Base-by-base conservation (phyloP, 2,329 filamentous ascomycete species). In the Fusarium brevicatenulatum region DNA sequence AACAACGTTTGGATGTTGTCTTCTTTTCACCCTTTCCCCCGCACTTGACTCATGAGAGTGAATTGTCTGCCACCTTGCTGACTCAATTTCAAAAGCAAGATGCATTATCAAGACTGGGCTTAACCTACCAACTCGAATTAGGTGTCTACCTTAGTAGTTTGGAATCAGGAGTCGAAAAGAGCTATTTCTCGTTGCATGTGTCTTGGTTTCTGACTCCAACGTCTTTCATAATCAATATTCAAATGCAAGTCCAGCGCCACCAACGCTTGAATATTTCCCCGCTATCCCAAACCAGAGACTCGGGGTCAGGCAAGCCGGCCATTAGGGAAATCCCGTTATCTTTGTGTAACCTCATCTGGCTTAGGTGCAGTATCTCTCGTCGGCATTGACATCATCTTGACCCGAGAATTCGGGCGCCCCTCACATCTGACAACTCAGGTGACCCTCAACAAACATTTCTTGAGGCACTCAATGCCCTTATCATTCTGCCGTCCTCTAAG, bases 341-440 rank as follows among this genome's bases (percentile, higher is more conserved):
- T 30, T 49, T 59, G 65, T 60, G 65, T 59, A 62, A 67, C 49
- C 57, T 60, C 36, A 43, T 60, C 47, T 55, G 28, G 47, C 28
- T 42, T 60, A 54, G 54, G n/a, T 25, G 21, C 28, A 11, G 12
- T 21, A 40, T 39, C 56, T 60, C 36, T 28, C n/a, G 9, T 25
- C 42, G n/a, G 34, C 28, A 37, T 70, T 69, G 55, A 42, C 54
- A 70, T 69, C 53, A 65, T 36, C 58, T 12, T 32, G 30, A 15
- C 32, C 53, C 40, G 16, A 9, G 34, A 43, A 46, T 30, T 28
- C 37, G 64, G 46, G 23, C 42, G 11, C 37, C 55, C 50, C 21
- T 50, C 40, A 57, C 42, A 44, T 47, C 28, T 34, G 42, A 16
- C 19, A 47, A 21, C 15, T 30, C 53, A 36, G 23, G 10, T 28